Conservation (phyloP, 129 eudicot species). For the Tagetes erecta region DNA sequence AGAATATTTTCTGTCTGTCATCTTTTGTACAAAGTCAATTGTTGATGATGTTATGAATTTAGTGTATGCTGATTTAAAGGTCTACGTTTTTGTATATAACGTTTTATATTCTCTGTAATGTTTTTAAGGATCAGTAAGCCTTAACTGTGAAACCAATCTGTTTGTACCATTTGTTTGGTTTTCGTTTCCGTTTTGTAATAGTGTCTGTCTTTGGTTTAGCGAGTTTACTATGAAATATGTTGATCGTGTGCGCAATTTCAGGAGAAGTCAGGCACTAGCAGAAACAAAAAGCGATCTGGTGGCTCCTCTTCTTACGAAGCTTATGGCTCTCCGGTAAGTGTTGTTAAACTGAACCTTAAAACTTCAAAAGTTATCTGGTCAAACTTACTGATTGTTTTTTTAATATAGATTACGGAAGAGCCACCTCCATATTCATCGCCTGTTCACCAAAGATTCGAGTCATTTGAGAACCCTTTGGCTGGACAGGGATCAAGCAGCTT, state of each 20-base stretch:
- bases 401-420: constrained; percentile 75
- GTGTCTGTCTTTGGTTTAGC: too few relatives aligned
- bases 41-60: background rate
- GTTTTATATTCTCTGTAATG: background rate
- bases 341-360: constrained; percentile 3
- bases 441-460: constrained; percentile 62
- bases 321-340: constrained; percentile 65
- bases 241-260: constrained; percentile 22
- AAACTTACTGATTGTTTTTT: background rate
- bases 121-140: background rate
- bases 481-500: constrained; percentile 72
- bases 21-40: background rate
- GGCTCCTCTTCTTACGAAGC: constrained; percentile 65
- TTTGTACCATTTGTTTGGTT: background rate
- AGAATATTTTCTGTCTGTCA: background rate
- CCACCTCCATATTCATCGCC: constrained; percentile 94
- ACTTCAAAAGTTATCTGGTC: background rate
- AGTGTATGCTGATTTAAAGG: background rate
- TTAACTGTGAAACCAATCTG: background rate
- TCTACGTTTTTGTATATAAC: background rate
- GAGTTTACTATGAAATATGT: background rate
- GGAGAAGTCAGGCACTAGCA: constrained; percentile 57
- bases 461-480: constrained; percentile 91
- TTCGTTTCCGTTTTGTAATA: background rate
- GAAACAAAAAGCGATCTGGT: constrained; percentile 45